A percentile compares a stretch with the other conserved stretches of the same genome.
Conservation (phyloP, 108 stramenopile genomes). For the Parietichytrium sp. region DNA sequence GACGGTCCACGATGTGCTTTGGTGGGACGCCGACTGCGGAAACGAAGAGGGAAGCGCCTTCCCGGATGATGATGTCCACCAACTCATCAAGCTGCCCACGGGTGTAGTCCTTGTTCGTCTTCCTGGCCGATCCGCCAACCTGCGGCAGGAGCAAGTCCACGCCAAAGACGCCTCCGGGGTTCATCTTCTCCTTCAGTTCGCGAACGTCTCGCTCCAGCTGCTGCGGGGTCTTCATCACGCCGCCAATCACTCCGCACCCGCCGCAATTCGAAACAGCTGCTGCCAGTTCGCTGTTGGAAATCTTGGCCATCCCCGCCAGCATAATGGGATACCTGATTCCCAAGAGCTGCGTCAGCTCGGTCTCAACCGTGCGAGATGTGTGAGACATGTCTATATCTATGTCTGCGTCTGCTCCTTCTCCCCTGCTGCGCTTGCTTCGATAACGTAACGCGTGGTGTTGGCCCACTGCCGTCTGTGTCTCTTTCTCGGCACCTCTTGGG, state of each 20-base stretch:
- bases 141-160: background rate
- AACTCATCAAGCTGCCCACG: background rate
- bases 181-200: background rate
- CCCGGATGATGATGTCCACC: background rate
- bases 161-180: background rate
- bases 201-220: background rate
- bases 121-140: background rate
- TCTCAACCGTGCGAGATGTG: too few species aligned
- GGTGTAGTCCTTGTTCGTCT: constrained; percentile 10
- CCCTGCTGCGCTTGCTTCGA: too few species aligned
- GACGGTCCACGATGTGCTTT: background rate
- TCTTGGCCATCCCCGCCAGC: constrained; percentile 7
- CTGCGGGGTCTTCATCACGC: background rate
- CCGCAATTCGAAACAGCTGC: background rate
- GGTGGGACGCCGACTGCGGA: background rate
- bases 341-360: too few species aligned
- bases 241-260: background rate
- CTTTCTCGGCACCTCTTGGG: too few species aligned
- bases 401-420: too few species aligned
- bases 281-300: background rate
- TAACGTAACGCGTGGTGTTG: too few species aligned
- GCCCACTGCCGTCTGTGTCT: too few species aligned
- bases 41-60: background rate
- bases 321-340: background rate
- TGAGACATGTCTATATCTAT: too few species aligned